Evolutionary conservation across 768 basidiomycete species (phyloP).

Genomic region (Suillus americanus): DNA sequence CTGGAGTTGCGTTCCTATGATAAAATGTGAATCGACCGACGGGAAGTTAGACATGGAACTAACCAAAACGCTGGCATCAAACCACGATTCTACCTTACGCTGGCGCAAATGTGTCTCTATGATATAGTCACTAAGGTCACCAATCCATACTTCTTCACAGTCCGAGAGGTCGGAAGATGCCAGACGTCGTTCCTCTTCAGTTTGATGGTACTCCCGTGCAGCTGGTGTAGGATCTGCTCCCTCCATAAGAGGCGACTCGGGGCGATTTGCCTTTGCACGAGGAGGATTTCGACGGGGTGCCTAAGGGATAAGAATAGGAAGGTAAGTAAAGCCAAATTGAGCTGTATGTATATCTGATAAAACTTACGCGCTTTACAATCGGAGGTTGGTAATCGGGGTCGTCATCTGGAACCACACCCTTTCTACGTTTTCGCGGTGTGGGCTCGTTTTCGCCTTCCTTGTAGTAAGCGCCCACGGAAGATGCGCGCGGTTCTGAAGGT

Average conservation of each 20-base stretch:
- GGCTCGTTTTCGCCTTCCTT: slow-evolving; percentile 31
- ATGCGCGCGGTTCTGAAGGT: slow-evolving; percentile 21
- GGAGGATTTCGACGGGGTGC: slow-evolving; percentile 45
- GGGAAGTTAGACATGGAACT: slow-evolving; percentile 20
- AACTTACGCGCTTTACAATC: slow-evolving; percentile 53
- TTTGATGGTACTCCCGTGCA: slow-evolving; percentile 22
- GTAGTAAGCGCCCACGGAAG: slow-evolving; percentile 25
- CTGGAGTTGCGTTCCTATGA: slow-evolving; percentile 68
- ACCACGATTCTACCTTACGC: slow-evolving; percentile 72
- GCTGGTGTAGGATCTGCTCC: slow-evolving; percentile 18
- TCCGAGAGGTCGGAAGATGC: slow-evolving; percentile 81
- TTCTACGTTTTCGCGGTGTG: slow-evolving; percentile 51
- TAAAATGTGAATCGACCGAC: slow-evolving; percentile 9
- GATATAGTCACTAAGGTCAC: slow-evolving; percentile 67
- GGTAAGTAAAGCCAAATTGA: slow-evolving; percentile 5
- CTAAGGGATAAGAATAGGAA: slow-evolving; percentile 19
- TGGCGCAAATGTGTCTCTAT: slow-evolving; percentile 72
- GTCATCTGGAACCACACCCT: slow-evolving; percentile 37
- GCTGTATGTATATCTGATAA: slow-evolving; percentile 1
- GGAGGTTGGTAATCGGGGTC: slow-evolving; percentile 59
- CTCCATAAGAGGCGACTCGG: slow-evolving; percentile 28
- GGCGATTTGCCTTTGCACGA: slow-evolving; percentile 34
- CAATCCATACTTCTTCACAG: slow-evolving; percentile 73
- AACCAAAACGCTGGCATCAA: slow-evolving; percentile 66
- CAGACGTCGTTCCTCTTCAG: slow-evolving; percentile 44